Evolutionary conservation across 2,329 filamentous ascomycete genomes (phyloP).

Genomic region (Fusarium sacchari): DNA sequence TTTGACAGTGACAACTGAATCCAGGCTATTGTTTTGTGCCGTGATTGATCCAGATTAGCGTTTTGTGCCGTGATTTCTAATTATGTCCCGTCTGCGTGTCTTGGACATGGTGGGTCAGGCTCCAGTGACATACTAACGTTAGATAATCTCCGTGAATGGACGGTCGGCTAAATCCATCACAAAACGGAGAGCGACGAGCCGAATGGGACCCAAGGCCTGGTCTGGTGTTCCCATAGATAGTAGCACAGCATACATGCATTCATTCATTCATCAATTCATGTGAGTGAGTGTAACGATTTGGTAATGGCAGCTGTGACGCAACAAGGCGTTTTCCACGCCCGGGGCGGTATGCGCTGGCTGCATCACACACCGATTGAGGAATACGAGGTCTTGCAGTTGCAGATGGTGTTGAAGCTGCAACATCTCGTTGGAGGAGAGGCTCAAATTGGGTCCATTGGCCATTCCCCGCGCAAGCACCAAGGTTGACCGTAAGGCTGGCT

Average conservation of each 20-base stretch:
- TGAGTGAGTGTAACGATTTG: neutral
- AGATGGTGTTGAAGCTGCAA: conserved; percentile 15
- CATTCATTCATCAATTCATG: neutral
- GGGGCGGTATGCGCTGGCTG: conserved; percentile 1
- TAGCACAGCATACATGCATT: neutral
- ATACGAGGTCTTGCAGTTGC: conserved; percentile 23
- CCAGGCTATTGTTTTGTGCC: neutral
- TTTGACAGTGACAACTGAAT: neutral
- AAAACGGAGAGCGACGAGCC: conserved; percentile 9
- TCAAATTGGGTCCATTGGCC: neutral
- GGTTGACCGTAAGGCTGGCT: conserved; percentile 26
- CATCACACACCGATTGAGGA: conserved; percentile 31
- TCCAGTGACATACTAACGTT: conserved; percentile 8
- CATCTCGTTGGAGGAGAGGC: conserved; percentile 32
- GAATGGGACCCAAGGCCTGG: neutral
- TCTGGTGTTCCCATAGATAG: neutral
- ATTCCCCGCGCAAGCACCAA: neutral
- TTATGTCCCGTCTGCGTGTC: neutral
- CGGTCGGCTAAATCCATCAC: conserved; percentile 8
- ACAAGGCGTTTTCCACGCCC: conserved; percentile 12
- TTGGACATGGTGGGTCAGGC: neutral
- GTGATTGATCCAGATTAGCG: neutral
- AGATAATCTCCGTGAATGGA: conserved; percentile 20
- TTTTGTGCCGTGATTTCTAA: conserved; percentile 10
- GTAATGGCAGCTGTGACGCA: conserved; percentile 23